A percentile compares a stretch with the other conserved stretches of the same genome.
These are phyloP conservation scores for Arachis hypogaea DNA, from an alignment of 306 rosid genomes.

Conservation along the genomic window DNA sequence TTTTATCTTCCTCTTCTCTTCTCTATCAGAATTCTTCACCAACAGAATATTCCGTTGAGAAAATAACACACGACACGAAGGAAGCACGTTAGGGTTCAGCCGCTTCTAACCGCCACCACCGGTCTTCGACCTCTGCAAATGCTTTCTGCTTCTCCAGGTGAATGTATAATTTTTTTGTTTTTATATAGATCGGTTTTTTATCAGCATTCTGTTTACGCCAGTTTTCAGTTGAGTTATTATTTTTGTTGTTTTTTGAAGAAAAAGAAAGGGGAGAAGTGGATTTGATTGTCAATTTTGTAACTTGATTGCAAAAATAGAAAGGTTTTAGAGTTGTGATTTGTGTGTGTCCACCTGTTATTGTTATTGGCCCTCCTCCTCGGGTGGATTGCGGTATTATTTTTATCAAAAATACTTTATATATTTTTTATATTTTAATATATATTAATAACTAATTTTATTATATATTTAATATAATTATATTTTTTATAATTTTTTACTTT, in stretches of 20 bases:
- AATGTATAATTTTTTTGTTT: background rate
- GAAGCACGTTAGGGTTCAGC: slow-evolving; percentile 26
- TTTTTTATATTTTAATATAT: too few relatives aligned
- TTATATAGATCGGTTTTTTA: background rate
- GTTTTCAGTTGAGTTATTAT: background rate
- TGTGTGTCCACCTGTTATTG: slow-evolving; percentile 27
- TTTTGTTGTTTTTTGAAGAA: slow-evolving; percentile 2
- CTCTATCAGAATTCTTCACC: background rate
- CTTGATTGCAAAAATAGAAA: slow-evolving; percentile 33
- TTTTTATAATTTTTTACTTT: too few relatives aligned
- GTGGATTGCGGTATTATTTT: background rate
- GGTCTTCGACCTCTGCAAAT: background rate
- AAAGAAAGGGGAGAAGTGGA: background rate
- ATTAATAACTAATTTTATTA: too few relatives aligned
- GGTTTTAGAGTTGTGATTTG: slow-evolving; percentile 10
- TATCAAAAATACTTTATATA: too few relatives aligned
- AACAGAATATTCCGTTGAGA: background rate
- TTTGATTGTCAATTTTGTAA: slow-evolving; percentile 19
- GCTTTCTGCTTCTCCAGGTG: slow-evolving; percentile 1
- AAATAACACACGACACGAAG: background rate
- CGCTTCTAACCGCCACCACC: slow-evolving; percentile 14
- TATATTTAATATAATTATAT: too few relatives aligned
- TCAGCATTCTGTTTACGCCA: slow-evolving; percentile 1
- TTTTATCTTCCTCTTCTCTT: background rate
- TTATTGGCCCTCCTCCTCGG: background rate